Conservation (phyloP, 2,329 filamentous ascomycete genomes). For the Coniochaeta hoffmannii region DNA sequence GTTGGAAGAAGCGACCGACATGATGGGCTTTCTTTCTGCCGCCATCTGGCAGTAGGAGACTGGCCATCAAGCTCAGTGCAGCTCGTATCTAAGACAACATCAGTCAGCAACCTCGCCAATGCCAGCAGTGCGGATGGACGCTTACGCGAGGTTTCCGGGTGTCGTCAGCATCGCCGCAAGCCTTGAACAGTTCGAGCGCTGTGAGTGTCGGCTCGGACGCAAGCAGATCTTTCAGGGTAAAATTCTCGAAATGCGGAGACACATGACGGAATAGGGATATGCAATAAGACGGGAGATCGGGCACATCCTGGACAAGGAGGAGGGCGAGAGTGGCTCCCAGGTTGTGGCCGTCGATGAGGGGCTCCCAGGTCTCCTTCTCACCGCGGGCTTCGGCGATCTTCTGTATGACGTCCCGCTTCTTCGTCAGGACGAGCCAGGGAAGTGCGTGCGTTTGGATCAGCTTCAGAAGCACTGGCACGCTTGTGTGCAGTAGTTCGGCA, state of each 20-base stretch:
- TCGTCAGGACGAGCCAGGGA: conserved; percentile 76
- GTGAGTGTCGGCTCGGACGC: conserved; percentile 68
- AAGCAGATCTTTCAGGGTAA: conserved; percentile 61
- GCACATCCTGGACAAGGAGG: conserved; percentile 48
- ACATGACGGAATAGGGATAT: conserved; percentile 62
- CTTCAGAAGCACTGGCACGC: conserved; percentile 65
- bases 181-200: conserved; percentile 75
- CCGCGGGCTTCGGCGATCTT: conserved; percentile 74
- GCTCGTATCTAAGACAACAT: conserved; percentile 33
- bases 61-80: conserved; percentile 39
- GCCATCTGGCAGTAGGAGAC: conserved; percentile 11
- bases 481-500: conserved; percentile 73
- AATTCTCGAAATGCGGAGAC: conserved; percentile 61
- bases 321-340: conserved; percentile 51
- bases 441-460: conserved; percentile 74
- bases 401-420: conserved; percentile 69
- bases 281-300: conserved; percentile 55
- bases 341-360: conserved; percentile 49
- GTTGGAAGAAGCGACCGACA: conserved; percentile 70
- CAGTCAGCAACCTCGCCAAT: conserved; percentile 14
- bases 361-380: conserved; percentile 52
- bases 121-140: conserved; percentile 9
- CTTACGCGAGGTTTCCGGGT: conserved; percentile 51
- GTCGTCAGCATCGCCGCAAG: conserved; percentile 61
- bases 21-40: conserved; percentile 35